These are phyloP conservation scores for Graphilbum fragrans DNA, from an alignment of 2,329 filamentous ascomycete genomes.

Conservation along the genomic window DNA sequence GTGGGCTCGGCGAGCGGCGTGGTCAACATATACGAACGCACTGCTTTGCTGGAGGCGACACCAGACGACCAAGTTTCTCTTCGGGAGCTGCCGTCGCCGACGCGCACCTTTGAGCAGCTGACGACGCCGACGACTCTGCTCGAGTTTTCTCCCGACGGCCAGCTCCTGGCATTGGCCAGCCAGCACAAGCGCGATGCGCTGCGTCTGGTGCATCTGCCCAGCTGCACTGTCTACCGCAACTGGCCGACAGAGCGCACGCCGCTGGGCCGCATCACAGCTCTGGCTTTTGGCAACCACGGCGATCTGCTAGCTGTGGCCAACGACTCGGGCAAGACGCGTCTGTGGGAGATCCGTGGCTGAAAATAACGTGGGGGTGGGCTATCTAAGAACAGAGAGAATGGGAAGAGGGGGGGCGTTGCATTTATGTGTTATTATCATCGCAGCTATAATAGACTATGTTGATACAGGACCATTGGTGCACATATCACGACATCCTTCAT, in stretches of 20 bases:
- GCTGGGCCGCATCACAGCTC: conserved; percentile 66
- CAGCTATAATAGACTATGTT: neutral
- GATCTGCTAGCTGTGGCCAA: conserved; percentile 76
- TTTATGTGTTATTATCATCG: neutral
- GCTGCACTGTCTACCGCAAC: conserved; percentile 88
- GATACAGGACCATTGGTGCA: neutral
- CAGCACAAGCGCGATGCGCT: conserved; percentile 81
- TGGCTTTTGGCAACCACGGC: conserved; percentile 55
- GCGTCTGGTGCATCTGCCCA: conserved; percentile 77
- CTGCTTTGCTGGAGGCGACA: conserved; percentile 41
- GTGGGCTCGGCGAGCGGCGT: conserved; percentile 80
- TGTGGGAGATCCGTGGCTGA: conserved; percentile 85
- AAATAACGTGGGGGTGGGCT: conserved; percentile 18
- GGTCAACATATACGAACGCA: conserved; percentile 85
- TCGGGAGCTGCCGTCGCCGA: conserved; percentile 54
- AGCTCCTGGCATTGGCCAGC: conserved; percentile 78
- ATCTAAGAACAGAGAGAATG: neutral
- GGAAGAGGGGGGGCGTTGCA: neutral
- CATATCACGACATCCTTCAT: neutral
- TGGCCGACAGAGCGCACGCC: conserved; percentile 92
- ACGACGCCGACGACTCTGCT: conserved; percentile 74
- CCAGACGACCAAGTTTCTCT: conserved; percentile 31
- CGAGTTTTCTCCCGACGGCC: conserved; percentile 76
- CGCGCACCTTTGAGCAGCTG: conserved; percentile 68
- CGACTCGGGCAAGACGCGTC: conserved; percentile 72